Conservation (phyloP, 2,329 filamentous ascomycete species). For the Zymoseptoria ardabiliae region DNA sequence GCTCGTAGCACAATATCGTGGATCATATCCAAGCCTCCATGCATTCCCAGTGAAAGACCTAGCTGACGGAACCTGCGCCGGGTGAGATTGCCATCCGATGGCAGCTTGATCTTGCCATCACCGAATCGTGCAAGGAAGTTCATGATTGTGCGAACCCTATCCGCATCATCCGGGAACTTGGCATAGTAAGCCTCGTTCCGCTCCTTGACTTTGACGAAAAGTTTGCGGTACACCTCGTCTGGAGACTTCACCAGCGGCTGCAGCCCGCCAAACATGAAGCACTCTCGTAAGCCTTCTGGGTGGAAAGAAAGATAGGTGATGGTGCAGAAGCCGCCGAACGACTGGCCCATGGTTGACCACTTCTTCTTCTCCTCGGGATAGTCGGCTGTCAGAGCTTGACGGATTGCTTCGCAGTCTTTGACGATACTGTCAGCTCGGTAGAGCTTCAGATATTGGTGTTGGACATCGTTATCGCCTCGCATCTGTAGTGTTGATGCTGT, state of each 20-base stretch:
- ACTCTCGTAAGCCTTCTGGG: conserved; percentile 69
- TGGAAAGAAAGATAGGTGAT: conserved; percentile 77
- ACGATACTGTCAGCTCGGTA: conserved; percentile 91
- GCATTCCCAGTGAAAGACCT: conserved; percentile 69
- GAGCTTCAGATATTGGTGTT: conserved; percentile 72
- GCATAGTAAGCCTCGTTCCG: conserved; percentile 73
- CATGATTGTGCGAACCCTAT: conserved; percentile 59
- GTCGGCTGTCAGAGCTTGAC: conserved; percentile 63
- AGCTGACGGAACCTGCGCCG: conserved; percentile 68
- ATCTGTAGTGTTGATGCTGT: conserved; percentile 63
- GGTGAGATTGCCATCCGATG: conserved; percentile 66
- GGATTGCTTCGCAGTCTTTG: conserved; percentile 77
- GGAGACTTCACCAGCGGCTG: conserved; percentile 65
- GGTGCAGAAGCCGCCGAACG: conserved; percentile 82
- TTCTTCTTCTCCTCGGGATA: conserved; percentile 63
- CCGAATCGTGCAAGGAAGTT: conserved; percentile 52
- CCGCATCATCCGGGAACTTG: conserved; percentile 77
- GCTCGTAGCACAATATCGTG: conserved; percentile 67
- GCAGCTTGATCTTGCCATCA: conserved; percentile 55
- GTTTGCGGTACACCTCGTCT: conserved; percentile 66
- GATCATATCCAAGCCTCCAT: conserved; percentile 68
- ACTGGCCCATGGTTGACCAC: conserved; percentile 86
- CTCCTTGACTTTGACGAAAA: conserved; percentile 60
- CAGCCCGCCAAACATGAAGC: conserved; percentile 77
- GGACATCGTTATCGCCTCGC: conserved; percentile 55